Evolutionary conservation across 345 rosid genomes (phyloP).

Genomic region (Dipteronia sinensis): DNA sequence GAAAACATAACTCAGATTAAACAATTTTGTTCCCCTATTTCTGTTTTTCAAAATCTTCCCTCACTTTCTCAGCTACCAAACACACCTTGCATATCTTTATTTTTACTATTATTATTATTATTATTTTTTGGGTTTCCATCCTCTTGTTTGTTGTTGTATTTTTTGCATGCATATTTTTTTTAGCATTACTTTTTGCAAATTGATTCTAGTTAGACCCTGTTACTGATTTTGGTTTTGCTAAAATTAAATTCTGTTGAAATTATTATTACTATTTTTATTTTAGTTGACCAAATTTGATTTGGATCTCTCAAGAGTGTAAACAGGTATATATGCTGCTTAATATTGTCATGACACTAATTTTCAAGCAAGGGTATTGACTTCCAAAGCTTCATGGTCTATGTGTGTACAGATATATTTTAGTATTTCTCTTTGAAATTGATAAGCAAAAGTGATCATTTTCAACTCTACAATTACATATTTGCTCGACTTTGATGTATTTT

Average conservation of each 20-base stretch:
- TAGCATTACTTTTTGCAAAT: slow-evolving; percentile 1
- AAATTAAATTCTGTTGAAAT: background rate
- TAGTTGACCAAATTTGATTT: background rate
- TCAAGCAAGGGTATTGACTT: slow-evolving; percentile 12
- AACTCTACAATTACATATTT: background rate
- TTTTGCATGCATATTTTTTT: slow-evolving; percentile 3
- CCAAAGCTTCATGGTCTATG: background rate
- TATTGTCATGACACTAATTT: no score
- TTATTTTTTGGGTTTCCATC: background rate
- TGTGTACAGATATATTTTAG: background rate
- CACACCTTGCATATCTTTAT: background rate
- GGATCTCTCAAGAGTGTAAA: background rate
- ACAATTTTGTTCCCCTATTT: background rate
- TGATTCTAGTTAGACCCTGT: background rate
- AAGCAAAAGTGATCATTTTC: background rate
- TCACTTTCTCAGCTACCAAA: slow-evolving; percentile 12
- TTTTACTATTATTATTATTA: background rate
- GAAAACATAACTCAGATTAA: background rate
- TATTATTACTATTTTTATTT: background rate
- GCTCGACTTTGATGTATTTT: background rate
- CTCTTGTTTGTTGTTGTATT: background rate
- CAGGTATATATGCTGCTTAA: background rate
- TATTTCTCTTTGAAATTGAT: background rate
- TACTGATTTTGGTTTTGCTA: background rate
- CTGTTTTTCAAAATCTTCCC: background rate